Evolutionary conservation across 768 basidiomycete species (phyloP).

Genomic region (Termitomyces sp.): DNA sequence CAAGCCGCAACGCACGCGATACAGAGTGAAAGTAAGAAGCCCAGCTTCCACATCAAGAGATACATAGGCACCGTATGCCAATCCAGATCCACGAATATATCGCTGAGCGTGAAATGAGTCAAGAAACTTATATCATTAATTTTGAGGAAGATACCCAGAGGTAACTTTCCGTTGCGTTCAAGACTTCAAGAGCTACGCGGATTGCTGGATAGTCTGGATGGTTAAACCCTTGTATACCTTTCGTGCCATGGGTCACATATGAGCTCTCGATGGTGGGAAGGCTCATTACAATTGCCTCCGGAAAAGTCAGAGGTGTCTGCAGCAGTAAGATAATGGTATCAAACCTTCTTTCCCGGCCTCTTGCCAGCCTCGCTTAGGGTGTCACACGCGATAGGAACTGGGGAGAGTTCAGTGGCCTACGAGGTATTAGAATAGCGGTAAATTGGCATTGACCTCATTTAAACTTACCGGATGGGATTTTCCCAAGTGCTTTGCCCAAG

Average conservation of each 20-base stretch:
- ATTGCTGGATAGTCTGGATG: constrained; percentile 85
- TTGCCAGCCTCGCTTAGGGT: constrained; percentile 74
- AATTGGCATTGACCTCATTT: background rate
- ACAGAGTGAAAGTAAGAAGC: constrained; percentile 67
- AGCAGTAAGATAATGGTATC: background rate
- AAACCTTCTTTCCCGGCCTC: constrained; percentile 66
- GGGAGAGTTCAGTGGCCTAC: constrained; percentile 50
- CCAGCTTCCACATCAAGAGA: constrained; percentile 75
- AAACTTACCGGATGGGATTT: constrained; percentile 48
- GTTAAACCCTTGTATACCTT: constrained; percentile 72
- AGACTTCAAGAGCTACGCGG: constrained; percentile 75
- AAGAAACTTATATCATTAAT: background rate
- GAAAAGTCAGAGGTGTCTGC: constrained; percentile 5
- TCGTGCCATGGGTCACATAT: constrained; percentile 73
- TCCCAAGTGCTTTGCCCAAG: constrained; percentile 69
- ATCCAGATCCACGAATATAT: constrained; percentile 87
- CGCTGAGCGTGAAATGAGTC: constrained; percentile 39
- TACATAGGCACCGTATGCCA: constrained; percentile 89
- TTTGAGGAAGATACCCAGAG: constrained; percentile 67
- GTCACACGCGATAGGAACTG: constrained; percentile 59
- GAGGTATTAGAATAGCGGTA: constrained; percentile 1
- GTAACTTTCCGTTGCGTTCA: constrained; percentile 93
- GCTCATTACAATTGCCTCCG: constrained; percentile 77
- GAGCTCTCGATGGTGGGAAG: constrained; percentile 94
- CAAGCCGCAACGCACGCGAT: constrained; percentile 50